Evolutionary conservation across 805 yeast genomes (phyloP).

Genomic region (Teunomyces barrocoloradensis): DNA sequence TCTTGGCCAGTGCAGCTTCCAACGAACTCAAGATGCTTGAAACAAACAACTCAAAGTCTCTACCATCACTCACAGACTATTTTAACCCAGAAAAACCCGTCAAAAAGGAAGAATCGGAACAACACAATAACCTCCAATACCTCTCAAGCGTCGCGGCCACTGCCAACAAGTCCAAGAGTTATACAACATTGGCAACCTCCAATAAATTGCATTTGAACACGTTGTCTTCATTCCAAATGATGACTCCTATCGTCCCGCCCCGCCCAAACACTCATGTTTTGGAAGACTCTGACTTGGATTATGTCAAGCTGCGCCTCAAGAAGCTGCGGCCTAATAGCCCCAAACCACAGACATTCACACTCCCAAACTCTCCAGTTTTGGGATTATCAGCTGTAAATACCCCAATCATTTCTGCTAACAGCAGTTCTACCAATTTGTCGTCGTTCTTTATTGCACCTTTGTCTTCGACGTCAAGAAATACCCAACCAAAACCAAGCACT

Average conservation of each 20-base stretch:
- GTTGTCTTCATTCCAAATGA: conserved; percentile 51
- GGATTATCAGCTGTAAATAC: conserved; percentile 39
- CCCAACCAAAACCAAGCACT: conserved; percentile 4
- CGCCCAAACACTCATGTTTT: conserved; percentile 18
- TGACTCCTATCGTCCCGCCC: conserved; percentile 14
- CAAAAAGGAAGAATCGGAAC: neutral
- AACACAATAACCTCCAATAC: conserved; percentile 32
- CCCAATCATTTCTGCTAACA: conserved; percentile 42
- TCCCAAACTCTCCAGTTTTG: conserved; percentile 44
- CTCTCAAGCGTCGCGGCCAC: conserved; percentile 36
- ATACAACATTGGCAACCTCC: conserved; percentile 11
- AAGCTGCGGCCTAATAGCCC: conserved; percentile 54
- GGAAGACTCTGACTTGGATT: conserved; percentile 49
- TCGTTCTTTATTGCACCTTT: conserved; percentile 34
- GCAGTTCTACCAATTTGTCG: conserved; percentile 37
- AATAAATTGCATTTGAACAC: conserved; percentile 24
- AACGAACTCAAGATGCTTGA: conserved; percentile 49
- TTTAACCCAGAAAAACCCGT: conserved; percentile 20
- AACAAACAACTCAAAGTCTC: conserved; percentile 42
- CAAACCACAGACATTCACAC: conserved; percentile 28
- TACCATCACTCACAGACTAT: conserved; percentile 52
- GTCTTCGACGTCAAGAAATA: neutral
- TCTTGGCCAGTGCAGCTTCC: conserved; percentile 53
- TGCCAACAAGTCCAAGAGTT: conserved; percentile 12
- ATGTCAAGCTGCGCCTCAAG: conserved; percentile 43